Base-by-base conservation (phyloP, 441 rosid genomes). In the Syzygium syzygioides region DNA sequence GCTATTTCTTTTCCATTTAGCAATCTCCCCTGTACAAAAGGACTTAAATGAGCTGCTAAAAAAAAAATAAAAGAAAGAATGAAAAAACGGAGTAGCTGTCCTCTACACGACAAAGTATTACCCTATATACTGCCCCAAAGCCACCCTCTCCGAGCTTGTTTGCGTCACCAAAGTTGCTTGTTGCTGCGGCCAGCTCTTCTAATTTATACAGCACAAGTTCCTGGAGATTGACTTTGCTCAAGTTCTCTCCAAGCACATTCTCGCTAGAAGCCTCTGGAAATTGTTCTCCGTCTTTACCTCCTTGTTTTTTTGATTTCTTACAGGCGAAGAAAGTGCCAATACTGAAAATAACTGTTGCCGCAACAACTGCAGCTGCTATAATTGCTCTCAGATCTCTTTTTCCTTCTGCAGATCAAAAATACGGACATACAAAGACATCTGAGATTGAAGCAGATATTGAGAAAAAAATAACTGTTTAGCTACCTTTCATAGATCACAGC, bases 61-160 rank as follows among this genome's bases (percentile, higher is more conserved):
- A 79, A 79, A 37, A 41, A 25, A 6, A 50, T 30, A 8, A 17
- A 89, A 15, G 0, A 52, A 5, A 79, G 11, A 17, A 41, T 3
- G 18, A 41, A 41, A 41, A 50, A 85, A 30, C 4, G 83, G 28
- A 12, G 83, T 28, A 12, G n/a, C 83, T 41, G 52, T 1, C 52
- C 52, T 76, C 52, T 76, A 76, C 52, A 41, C 3, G 15, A 34
- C 80, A 34, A 0, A 0, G 52, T 41, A 30, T 76, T 86, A 89
- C 90, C 90, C 37, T 34, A 71, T 89, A 89, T 41, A 89, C 90
- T 50, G 88, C 86, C 62, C 90, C 90, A 34, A 89, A 89, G 25
- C 88, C 90, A 0, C 90, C 90, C 76, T 89, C 52, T 76, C 90
- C 88, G 23, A 89, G 79, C 54, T 89, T 86, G 60, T 79, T 76